Evolutionary conservation across 2,329 filamentous ascomycete species (phyloP).

Genomic region (Xylariaceae sp.): DNA sequence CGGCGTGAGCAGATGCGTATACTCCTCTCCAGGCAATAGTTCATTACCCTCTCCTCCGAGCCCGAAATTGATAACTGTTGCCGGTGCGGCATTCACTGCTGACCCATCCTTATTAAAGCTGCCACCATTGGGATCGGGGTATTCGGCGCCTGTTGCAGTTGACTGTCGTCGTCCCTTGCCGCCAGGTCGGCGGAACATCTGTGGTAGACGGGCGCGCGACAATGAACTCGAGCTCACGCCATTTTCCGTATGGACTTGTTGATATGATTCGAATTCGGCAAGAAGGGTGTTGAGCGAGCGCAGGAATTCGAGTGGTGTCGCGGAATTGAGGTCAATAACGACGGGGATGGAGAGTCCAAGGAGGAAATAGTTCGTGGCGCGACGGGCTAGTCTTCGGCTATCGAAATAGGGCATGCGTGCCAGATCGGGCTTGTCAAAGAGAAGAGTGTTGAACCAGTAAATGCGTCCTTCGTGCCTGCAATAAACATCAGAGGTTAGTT

Average conservation of each 20-base stretch:
- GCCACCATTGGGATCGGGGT: slow-evolving; percentile 19
- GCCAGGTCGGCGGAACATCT: slow-evolving; percentile 69
- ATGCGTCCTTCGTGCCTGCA: slow-evolving; percentile 82
- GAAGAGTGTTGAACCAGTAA: slow-evolving; percentile 97
- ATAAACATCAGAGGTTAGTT: slow-evolving; percentile 1
- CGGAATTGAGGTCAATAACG: slow-evolving; percentile 80
- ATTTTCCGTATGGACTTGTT: slow-evolving; percentile 76
- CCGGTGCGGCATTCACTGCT: slow-evolving; percentile 32
- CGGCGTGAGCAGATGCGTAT: slow-evolving; percentile 83
- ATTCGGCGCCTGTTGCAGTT: slow-evolving; percentile 36
- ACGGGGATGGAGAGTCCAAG: slow-evolving; percentile 87
- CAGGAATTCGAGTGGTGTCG: slow-evolving; percentile 77
- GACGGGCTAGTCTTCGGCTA: slow-evolving; percentile 73
- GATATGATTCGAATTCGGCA: slow-evolving; percentile 89
- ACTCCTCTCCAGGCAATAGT: slow-evolving; percentile 76
- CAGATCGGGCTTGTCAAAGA: slow-evolving; percentile 80
- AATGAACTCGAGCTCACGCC: slow-evolving; percentile 64
- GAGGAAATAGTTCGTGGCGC: slow-evolving; percentile 89
- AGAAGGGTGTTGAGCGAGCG: slow-evolving; percentile 80
- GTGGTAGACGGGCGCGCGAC: slow-evolving; percentile 71
- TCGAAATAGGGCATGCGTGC: slow-evolving; percentile 81
- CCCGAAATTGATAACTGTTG: slow-evolving; percentile 50
- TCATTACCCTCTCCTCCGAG: slow-evolving; percentile 55
- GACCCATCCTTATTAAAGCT: slow-evolving; percentile 26
- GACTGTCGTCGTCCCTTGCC: slow-evolving; percentile 53